Percentiles rank a stretch among this genome's conserved stretches.
Evolutionary conservation across 1,284 basidiomycete genomes (phyloP).

Genomic region (Cryptococcus maquisensis): DNA sequence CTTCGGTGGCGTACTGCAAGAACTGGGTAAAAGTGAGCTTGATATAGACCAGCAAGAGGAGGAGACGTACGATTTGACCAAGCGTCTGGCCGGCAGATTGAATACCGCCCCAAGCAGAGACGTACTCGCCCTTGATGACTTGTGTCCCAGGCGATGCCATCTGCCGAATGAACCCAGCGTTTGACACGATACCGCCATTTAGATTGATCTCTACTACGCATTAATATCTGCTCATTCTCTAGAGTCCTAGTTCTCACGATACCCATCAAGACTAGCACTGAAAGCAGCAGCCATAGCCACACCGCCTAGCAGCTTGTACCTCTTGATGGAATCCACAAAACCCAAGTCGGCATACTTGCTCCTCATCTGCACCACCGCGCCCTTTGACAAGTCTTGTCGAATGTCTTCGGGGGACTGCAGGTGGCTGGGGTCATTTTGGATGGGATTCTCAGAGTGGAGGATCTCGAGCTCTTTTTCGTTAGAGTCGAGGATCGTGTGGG

Average conservation of each 20-base stretch:
- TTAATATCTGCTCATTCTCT: neutral
- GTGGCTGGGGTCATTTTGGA: neutral
- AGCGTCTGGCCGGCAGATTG: slow-evolving; percentile 25
- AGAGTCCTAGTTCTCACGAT: slow-evolving; percentile 16
- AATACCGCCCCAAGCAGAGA: slow-evolving; percentile 30
- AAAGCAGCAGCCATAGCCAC: slow-evolving; percentile 26
- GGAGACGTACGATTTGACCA: slow-evolving; percentile 18
- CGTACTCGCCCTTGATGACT: slow-evolving; percentile 14
- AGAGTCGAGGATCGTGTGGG: too few species aligned
- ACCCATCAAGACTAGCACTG: slow-evolving; percentile 22
- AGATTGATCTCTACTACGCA: slow-evolving; percentile 27
- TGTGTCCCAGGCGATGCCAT: slow-evolving; percentile 11
- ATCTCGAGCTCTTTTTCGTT: neutral
- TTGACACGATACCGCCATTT: slow-evolving; percentile 24
- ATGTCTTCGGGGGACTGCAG: slow-evolving; percentile 14
- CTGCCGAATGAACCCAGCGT: slow-evolving; percentile 28
- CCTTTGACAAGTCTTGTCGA: slow-evolving; percentile 6
- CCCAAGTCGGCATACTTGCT: slow-evolving; percentile 15
- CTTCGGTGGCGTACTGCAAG: slow-evolving; percentile 20
- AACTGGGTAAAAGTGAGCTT: neutral
- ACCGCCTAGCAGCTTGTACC: slow-evolving; percentile 12
- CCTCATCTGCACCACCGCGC: slow-evolving; percentile 15
- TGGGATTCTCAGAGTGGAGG: neutral
- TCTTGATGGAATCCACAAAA: slow-evolving; percentile 12
- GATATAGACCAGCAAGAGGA: too few species aligned